A percentile compares a stretch with the other conserved stretches of the same genome.
Conservation (phyloP, 2,329 filamentous ascomycete species). For the Thielaviopsis cerberus region DNA sequence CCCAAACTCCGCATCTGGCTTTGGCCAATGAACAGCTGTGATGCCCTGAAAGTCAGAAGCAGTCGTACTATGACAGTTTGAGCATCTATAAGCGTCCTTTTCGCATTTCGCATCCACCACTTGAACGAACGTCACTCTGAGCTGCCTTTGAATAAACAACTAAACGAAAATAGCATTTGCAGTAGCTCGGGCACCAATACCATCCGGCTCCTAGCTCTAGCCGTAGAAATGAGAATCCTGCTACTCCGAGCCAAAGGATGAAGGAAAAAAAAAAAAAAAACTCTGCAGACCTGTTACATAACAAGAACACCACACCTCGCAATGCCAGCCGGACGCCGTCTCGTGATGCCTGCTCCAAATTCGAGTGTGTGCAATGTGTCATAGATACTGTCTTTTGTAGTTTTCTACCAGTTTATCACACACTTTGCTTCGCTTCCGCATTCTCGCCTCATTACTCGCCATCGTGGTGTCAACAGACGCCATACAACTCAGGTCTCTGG, state of each 20-base stretch:
- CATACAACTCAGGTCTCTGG: not conserved
- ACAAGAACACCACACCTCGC: not conserved
- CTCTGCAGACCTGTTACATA: not conserved
- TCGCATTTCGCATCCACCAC: too few species aligned
- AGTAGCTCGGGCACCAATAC: too few species aligned
- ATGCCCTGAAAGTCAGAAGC: not conserved
- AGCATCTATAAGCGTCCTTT: not conserved
- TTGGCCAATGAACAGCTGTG: not conserved
- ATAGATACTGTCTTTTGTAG: not conserved
- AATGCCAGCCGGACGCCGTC: not conserved
- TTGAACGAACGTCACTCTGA: too few species aligned
- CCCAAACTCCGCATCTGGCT: constrained; percentile 1
- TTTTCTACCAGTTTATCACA: not conserved
- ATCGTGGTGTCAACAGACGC: not conserved
- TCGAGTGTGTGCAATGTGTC: not conserved
- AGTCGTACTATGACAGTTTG: too few species aligned
- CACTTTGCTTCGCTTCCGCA: not conserved
- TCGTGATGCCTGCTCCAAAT: not conserved
- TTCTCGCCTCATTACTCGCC: not conserved
- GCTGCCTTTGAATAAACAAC: too few species aligned
- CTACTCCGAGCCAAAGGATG: not conserved
- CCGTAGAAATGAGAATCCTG: not conserved
- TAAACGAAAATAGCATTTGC: too few species aligned
- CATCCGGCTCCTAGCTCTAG: too few species aligned
- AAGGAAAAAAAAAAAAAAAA: not conserved